These are phyloP conservation scores for Angomonas desouzai DNA, from an alignment of 208 protist species.

Conservation along the genomic window DNA sequence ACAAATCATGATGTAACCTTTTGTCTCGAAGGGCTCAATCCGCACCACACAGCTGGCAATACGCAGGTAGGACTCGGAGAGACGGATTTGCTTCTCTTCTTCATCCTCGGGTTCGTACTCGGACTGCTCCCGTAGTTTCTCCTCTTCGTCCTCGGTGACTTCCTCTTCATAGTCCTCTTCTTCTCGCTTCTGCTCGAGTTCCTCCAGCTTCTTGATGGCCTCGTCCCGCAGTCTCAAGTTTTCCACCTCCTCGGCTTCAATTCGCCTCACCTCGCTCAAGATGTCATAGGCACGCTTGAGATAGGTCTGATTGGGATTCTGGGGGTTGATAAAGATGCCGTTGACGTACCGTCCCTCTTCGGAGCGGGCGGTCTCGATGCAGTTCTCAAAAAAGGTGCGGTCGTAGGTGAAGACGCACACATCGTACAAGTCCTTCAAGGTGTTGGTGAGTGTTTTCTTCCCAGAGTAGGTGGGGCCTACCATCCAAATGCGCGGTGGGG, in stretches of 20 bases:
- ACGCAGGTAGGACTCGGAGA: conserved; percentile 79
- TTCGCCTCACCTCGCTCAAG: conserved; percentile 52
- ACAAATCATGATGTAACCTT: conserved; percentile 86
- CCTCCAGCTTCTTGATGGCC: conserved; percentile 50
- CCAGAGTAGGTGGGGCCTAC: conserved; percentile 59
- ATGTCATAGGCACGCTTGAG: conserved; percentile 41
- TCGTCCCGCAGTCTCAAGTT: conserved; percentile 47
- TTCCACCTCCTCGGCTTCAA: conserved; percentile 51
- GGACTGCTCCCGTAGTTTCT: conserved; percentile 49
- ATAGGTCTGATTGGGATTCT: conserved; percentile 41
- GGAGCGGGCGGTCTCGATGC: conserved; percentile 54
- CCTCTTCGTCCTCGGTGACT: conserved; percentile 68
- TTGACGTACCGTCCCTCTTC: conserved; percentile 48
- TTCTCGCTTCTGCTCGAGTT: conserved; percentile 39
- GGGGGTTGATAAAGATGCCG: conserved; percentile 53
- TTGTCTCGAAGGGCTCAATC: conserved; percentile 82
- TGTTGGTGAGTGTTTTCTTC: conserved; percentile 64
- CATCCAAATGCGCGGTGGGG: conserved; percentile 80
- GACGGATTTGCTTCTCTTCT: conserved; percentile 67
- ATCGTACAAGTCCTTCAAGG: conserved; percentile 47
- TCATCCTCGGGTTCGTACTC: conserved; percentile 87
- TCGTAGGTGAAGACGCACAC: conserved; percentile 70
- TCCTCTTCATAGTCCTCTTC: conserved; percentile 51
- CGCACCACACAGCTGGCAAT: conserved; percentile 78
- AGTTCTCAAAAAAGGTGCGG: conserved; percentile 68